Evolutionary conservation across 2,329 filamentous ascomycete genomes (phyloP), one percentile per base, ranked within the genome.

Genomic region (Pestalotiopsis sp.): DNA sequence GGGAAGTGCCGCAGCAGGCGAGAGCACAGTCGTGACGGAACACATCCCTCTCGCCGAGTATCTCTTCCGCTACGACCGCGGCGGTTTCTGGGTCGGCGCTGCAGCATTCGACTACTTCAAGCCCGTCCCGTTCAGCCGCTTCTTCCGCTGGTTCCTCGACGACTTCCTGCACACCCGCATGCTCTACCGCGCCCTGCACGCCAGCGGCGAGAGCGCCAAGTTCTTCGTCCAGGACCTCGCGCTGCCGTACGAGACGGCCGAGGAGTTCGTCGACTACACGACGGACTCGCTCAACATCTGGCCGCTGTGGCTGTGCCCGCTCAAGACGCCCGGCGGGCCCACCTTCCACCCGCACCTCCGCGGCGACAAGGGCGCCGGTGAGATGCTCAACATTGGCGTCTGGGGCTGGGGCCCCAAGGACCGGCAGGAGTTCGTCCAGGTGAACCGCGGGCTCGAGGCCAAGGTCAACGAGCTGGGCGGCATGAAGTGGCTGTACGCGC

Each of bases 401-500:
- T 97, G 94, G 93, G 93, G 93, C 11, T 92, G 90, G 78, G 93
- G 92, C 7, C 89, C 91, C 2, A 77, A 82, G 2, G 77, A 86
- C 63, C 81, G 81, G 45, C 78, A 80, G 1, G 84, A 85, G n/a
- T 95, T 95, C 74, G 84, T 95, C 2, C 77, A 80, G 52, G 88
- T 88, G 73, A 97, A 97, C 79, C 87, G 91, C 39, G 85, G 85
- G 58, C 84, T 97, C 23, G 94, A 97, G 81, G 81, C 83, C 23
- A 91, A 92, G 76, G 87, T 95, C 3, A 83, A 83, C 62, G 85
- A 89, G 71, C 86, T 96, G 1, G 90, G 90, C 61, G 94, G 93
- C 2, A 88, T 92, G 83, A 97, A 97, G 82, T 96, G 93, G 92
- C 83, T 97, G 13, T 97, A 97, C 79, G 93, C 93, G 2, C 92